Base-by-base conservation (phyloP, 1,139 yeast species). In the Debaryomyces udenii region DNA sequence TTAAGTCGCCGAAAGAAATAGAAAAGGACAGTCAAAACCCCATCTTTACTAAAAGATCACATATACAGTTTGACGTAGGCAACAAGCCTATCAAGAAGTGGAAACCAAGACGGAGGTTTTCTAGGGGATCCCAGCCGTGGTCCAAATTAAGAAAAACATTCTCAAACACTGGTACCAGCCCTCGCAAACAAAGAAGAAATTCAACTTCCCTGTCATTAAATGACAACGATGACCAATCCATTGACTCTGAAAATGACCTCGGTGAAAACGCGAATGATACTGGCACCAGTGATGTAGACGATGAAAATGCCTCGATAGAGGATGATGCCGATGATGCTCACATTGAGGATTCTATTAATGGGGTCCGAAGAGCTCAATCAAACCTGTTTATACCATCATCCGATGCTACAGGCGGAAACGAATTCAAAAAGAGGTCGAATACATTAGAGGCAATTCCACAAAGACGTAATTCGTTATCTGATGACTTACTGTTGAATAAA, bases 1-100 rank as follows among this genome's bases (percentile, higher is more conserved):
- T 90, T 41, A 78, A 79, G 49, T 83, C 95, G 2, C 97, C 96
- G 1, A 78, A 81, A 28, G 95, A 85, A 52, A 68, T 90, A 61
- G 78, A 79, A 56, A 52, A 66, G 16, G 69, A 62, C 15, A 55
- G 56, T 27, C 52, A 58, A 30, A 59, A 57, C 16, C 74, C 74
- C 2, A 72, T 72, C 23, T 71, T 52, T 44, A 69, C 70, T 18
- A 63, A 54, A 24, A 62, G 55, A 42, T 37, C 50, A 2, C 51
- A 47, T 27, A 44, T 58, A 10, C 66, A 56, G 27, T 59, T 62
- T 37, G 44, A 47, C 34, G 56, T 46, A 47, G 6, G 35, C 42
- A 18, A 51, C 43, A 38, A 45, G 42, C 39, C 52, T 42, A 43
- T 46, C 40, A 48, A 51, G 39, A 48, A 48, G 17, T 45, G 50